Conservation (phyloP, 2,329 filamentous ascomycete species). For the Ophiostoma himal-ulmi region DNA sequence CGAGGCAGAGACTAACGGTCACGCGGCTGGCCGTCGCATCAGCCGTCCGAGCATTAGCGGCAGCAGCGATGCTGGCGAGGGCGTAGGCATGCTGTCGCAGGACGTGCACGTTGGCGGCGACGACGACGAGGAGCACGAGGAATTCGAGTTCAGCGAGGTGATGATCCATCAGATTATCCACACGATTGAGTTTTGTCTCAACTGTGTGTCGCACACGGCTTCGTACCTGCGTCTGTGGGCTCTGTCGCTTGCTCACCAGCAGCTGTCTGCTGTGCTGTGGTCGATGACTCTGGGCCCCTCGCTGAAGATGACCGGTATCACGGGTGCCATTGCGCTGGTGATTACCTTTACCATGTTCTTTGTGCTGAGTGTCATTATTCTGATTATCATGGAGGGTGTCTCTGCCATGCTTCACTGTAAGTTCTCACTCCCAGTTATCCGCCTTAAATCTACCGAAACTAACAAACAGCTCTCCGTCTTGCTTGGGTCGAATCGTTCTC, state of each 20-base stretch:
- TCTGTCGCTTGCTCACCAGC: constrained; percentile 92
- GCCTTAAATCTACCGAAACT: background rate
- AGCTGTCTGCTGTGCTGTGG: constrained; percentile 93
- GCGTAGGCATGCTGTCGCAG: constrained; percentile 73
- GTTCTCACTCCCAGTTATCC: background rate
- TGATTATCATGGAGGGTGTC: constrained; percentile 94
- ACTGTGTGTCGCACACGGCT: constrained; percentile 97
- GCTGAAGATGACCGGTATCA: constrained; percentile 58
- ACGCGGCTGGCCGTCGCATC: constrained; percentile 36
- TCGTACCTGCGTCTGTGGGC: constrained; percentile 99
- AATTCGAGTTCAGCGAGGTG: constrained; percentile 93
- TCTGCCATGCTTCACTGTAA: constrained; percentile 79
- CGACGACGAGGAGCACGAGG: constrained; percentile 68
- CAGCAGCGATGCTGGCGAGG: constrained; percentile 63
- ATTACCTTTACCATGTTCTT: constrained; percentile 87
- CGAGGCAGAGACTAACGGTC: constrained; percentile 53
- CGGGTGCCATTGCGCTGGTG: constrained; percentile 75
- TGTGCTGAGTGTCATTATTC: constrained; percentile 59
- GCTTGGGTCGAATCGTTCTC: constrained; percentile 98
- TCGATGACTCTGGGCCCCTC: constrained; percentile 84
- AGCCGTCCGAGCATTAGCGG: constrained; percentile 35
- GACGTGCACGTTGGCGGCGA: constrained; percentile 47
- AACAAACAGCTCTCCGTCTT: constrained; percentile 54
- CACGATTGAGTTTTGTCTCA: constrained; percentile 98
- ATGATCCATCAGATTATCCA: constrained; percentile 99